These are phyloP conservation scores for Daldinia childiae DNA, from an alignment of 495 filamentous ascomycete species.

Conservation along the genomic window DNA sequence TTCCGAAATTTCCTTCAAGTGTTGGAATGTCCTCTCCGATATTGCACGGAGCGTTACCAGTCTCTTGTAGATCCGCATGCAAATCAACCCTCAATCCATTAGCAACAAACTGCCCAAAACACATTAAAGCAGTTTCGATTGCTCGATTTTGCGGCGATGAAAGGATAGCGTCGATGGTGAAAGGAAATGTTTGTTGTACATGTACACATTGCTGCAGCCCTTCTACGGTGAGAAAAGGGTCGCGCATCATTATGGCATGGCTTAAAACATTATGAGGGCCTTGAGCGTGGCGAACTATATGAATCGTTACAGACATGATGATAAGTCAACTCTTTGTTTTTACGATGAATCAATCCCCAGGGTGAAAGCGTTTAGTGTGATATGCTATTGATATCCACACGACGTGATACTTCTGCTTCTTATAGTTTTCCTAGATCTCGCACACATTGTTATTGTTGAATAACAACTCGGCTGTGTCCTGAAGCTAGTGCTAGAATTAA, in stretches of 20 bases:
- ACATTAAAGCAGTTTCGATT: constrained; percentile 77
- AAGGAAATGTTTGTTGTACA: constrained; percentile 66
- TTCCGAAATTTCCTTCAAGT: constrained; percentile 64
- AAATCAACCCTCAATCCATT: constrained; percentile 45
- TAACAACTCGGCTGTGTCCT: not conserved
- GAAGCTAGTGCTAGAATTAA: not conserved
- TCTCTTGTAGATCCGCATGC: constrained; percentile 80
- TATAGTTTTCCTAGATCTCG: no score
- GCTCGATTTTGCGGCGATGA: constrained; percentile 84
- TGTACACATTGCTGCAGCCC: constrained; percentile 76
- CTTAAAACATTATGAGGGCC: constrained; percentile 76
- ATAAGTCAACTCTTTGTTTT: not conserved
- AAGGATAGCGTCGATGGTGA: constrained; percentile 67
- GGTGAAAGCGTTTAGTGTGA: not conserved
- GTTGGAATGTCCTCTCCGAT: constrained; percentile 64
- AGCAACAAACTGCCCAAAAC: constrained; percentile 61
- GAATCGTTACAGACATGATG: constrained; percentile 50
- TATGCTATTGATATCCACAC: no score
- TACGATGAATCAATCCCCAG: not conserved
- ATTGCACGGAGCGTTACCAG: constrained; percentile 76
- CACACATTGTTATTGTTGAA: not conserved
- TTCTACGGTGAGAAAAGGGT: constrained; percentile 77
- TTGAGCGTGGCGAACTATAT: constrained; percentile 61
- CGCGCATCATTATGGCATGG: constrained; percentile 58
- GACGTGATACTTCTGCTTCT: not conserved